These are phyloP conservation scores for Fonsecaea pedrosoi DNA, from an alignment of 2,329 filamentous ascomycete species.

Conservation along the genomic window DNA sequence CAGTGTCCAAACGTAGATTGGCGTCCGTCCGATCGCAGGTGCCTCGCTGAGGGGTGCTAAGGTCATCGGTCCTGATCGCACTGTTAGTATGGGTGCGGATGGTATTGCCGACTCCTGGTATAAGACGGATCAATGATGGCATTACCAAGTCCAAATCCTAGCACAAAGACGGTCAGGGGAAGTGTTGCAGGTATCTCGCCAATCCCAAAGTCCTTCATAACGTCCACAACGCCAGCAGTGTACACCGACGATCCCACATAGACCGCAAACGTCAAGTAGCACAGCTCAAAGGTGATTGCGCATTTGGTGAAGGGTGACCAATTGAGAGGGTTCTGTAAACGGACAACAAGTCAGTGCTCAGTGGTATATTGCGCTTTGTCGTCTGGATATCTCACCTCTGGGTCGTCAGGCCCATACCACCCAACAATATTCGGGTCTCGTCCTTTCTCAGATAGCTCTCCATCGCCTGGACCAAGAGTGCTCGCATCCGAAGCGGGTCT, in stretches of 20 bases:
- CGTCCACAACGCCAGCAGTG: slow-evolving; percentile 50
- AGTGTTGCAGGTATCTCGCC: slow-evolving; percentile 55
- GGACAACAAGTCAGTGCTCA: background rate
- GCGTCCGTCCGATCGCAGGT: slow-evolving; percentile 57
- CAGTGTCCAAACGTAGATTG: slow-evolving; percentile 58
- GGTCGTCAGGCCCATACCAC: slow-evolving; percentile 50
- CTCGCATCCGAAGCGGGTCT: slow-evolving; percentile 10
- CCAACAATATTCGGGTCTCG: slow-evolving; percentile 57
- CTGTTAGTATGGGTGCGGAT: background rate
- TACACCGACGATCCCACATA: slow-evolving; percentile 62
- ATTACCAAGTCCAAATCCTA: slow-evolving; percentile 53
- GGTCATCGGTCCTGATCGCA: slow-evolving; percentile 47
- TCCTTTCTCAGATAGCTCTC: slow-evolving; percentile 54
- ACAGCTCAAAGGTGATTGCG: slow-evolving; percentile 56
- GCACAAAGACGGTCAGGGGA: slow-evolving; percentile 59
- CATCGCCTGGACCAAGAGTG: slow-evolving; percentile 1
- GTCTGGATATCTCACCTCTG: slow-evolving; percentile 31
- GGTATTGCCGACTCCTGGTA: background rate
- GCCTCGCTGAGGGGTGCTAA: slow-evolving; percentile 57
- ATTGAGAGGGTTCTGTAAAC: slow-evolving; percentile 52
- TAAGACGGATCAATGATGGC: background rate
- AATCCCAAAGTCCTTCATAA: slow-evolving; percentile 55
- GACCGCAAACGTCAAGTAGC: slow-evolving; percentile 57
- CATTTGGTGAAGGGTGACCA: slow-evolving; percentile 54
- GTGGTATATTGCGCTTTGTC: background rate